Percentiles rank a stretch among this genome's conserved stretches.
These are phyloP conservation scores for Diaporthe ampelina DNA, from an alignment of 2,329 filamentous ascomycete species.

Conservation along the genomic window DNA sequence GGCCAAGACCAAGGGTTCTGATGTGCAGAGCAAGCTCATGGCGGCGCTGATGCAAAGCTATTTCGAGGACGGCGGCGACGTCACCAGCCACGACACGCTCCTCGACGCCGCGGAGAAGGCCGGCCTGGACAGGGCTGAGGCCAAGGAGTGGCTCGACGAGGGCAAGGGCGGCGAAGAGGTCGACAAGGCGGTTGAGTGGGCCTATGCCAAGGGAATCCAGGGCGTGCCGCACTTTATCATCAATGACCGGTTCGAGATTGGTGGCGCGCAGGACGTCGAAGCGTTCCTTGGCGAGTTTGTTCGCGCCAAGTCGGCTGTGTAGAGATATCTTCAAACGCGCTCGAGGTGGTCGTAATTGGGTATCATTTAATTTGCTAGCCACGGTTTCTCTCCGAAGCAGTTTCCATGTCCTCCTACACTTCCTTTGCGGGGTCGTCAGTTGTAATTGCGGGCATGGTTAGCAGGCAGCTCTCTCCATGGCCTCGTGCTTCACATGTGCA, in stretches of 20 bases:
- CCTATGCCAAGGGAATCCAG: conserved; percentile 65
- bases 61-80: conserved; percentile 75
- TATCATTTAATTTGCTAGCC: conserved; percentile 38
- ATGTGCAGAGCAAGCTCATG: conserved; percentile 70
- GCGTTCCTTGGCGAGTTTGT: conserved; percentile 77
- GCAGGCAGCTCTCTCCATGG: background rate
- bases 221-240: conserved; percentile 85
- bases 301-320: conserved; percentile 55
- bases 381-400: conserved; percentile 1
- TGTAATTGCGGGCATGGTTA: background rate
- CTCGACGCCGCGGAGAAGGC: conserved; percentile 65
- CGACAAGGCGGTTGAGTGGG: conserved; percentile 67
- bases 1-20: conserved; percentile 62
- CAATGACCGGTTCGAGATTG: conserved; percentile 75
- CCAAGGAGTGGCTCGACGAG: conserved; percentile 66
- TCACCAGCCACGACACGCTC: conserved; percentile 70
- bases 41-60: conserved; percentile 75
- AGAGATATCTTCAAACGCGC: background rate
- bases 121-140: conserved; percentile 66
- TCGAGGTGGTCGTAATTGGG: conserved; percentile 17
- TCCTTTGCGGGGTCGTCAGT: background rate
- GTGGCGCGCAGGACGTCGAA: conserved; percentile 79
- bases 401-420: background rate
- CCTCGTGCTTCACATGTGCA: conserved; percentile 60
- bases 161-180: conserved; percentile 70